A percentile compares a stretch with the other conserved stretches of the same genome.
phyloP scores from a whole-genome alignment of 164 flowering plant genomes.

The Cinnamomum chago region DNA sequence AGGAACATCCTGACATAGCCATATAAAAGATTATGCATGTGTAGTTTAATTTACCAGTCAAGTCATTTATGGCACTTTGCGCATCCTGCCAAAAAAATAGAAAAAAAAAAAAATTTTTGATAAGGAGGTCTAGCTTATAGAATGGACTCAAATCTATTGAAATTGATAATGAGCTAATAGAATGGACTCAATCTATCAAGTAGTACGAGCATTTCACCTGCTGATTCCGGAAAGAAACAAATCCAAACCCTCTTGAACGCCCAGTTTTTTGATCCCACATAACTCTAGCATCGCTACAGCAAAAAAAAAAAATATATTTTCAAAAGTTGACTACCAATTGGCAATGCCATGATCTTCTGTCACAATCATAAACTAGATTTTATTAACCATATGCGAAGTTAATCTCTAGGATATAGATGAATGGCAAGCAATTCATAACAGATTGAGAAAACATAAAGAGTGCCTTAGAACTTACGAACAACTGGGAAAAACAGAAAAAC shows the following conservation, averaged over 20 bases:
- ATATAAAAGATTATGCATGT: background rate
- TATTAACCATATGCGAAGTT: background rate
- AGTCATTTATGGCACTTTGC: constrained; percentile 90
- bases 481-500: constrained; percentile 87
- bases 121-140: background rate
- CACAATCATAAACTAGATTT: background rate
- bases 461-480: constrained; percentile 76
- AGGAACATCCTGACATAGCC: background rate
- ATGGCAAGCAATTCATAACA: background rate
- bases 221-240: constrained; percentile 92
- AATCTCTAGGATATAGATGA: background rate
- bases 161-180: background rate
- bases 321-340: background rate
- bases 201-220: constrained; percentile 46
- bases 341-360: background rate
- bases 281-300: constrained; percentile 69
- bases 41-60: constrained; percentile 54
- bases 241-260: constrained; percentile 98
- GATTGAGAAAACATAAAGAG: constrained; percentile 5
- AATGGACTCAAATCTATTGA: background rate
- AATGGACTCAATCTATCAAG: background rate
- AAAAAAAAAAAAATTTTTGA: no score
- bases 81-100: constrained; percentile 65
- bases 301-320: constrained; percentile 1
- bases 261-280: constrained; percentile 96